Percentiles rank a stretch among this genome's conserved stretches.
phyloP scores from a whole-genome alignment of 2,329 filamentous ascomycete genomes.

The Chalaropsis thielavioides region DNA sequence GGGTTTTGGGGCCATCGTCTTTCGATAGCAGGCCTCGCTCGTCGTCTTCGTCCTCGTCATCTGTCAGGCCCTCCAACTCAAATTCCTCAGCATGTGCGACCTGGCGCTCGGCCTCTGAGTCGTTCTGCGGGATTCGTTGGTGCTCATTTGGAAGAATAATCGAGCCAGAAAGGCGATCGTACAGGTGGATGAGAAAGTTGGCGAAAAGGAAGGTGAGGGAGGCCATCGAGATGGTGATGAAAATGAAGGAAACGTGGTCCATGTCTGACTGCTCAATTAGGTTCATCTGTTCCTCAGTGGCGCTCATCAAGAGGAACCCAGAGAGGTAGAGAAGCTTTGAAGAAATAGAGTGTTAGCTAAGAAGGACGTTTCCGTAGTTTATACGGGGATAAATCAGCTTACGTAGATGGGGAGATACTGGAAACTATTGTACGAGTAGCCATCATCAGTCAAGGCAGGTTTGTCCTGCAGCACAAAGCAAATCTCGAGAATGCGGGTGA shows the following conservation, averaged over 20 bases:
- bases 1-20: background rate
- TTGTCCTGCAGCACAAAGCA: conserved; percentile 71
- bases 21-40: conserved; percentile 23
- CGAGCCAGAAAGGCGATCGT: conserved; percentile 46
- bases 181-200: conserved; percentile 73
- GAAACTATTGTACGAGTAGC: conserved; percentile 50
- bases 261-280: conserved; percentile 60
- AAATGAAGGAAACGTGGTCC: conserved; percentile 79
- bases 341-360: conserved; percentile 19
- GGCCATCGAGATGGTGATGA: conserved; percentile 80
- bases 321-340: conserved; percentile 71
- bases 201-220: conserved; percentile 85
- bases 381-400: conserved; percentile 27
- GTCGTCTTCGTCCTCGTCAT: conserved; percentile 57
- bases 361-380: background rate
- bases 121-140: conserved; percentile 18
- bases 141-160: background rate
- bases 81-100: conserved; percentile 80
- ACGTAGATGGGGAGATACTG: conserved; percentile 41
- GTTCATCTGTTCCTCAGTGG: conserved; percentile 89
- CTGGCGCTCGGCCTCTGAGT: conserved; percentile 36
- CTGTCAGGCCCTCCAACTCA: conserved; percentile 79
- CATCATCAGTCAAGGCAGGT: conserved; percentile 48
- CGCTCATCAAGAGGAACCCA: conserved; percentile 94
- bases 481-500: conserved; percentile 79